phyloP scores from a whole-genome alignment of 306 rosid genomes.

The Myrica gale region DNA sequence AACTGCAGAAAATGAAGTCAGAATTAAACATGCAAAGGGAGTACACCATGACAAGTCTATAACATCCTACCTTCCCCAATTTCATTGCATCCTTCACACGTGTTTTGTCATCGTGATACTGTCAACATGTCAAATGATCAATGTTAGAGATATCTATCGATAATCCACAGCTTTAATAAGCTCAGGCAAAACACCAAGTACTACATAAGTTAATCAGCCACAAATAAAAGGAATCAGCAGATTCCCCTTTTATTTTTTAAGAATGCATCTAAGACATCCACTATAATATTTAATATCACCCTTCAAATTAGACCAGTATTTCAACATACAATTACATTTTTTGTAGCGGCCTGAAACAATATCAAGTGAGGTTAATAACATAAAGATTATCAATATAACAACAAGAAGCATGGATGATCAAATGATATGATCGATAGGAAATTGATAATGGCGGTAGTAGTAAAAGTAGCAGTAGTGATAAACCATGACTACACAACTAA shows the following conservation, averaged over 20 bases:
- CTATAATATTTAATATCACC: neutral
- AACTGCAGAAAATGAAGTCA: conserved; percentile 42
- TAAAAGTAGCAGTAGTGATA: neutral
- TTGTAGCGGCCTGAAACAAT: neutral
- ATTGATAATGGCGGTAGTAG: too few relatives aligned
- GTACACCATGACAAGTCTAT: conserved; percentile 12
- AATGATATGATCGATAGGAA: neutral
- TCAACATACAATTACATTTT: neutral
- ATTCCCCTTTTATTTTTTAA: neutral
- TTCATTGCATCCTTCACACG: conserved; percentile 70
- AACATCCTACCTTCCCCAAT: conserved; percentile 66
- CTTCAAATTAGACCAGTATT: neutral
- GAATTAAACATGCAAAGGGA: conserved; percentile 23
- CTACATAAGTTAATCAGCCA: neutral
- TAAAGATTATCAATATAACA: neutral
- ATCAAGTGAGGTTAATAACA: neutral
- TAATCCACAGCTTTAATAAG: neutral
- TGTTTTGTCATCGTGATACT: conserved; percentile 89
- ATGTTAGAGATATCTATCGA: conserved; percentile 24
- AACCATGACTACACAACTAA: too few relatives aligned
- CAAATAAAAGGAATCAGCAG: neutral
- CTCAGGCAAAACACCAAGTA: neutral
- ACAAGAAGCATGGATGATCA: neutral
- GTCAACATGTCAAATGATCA: conserved; percentile 21
- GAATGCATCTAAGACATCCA: neutral